Evolutionary conservation across 371 early-diverging fungal species (phyloP), one percentile per base, ranked within the genome.

Genomic region (Mortierella sp.): DNA sequence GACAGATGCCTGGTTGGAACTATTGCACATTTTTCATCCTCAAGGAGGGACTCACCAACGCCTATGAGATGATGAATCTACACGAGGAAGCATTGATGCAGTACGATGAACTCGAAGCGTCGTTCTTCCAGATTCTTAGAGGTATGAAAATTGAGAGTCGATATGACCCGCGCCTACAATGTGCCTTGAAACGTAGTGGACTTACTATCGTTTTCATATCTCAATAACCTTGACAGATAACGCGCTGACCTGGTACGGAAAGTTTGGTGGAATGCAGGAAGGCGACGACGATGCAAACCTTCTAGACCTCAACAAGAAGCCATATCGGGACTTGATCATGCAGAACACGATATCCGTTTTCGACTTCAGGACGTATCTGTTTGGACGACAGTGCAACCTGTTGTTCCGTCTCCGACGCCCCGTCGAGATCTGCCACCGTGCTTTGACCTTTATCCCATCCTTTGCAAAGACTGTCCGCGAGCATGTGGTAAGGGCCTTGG

Each of bases 1-100:
- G 99, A 71, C 92, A 96, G 78, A 92, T 97, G 91, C 98, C 99
- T 10, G 99, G 99, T 1, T 99, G 99, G 99, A 99, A 99, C 87
- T 99, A 97, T 85, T 98, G 98, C 89, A 95, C 94, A 21, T 98
- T 97, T 88, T 99, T 99, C 81, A 94, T 98, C 50, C 82, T 97
- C 74, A 99, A 98, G 83, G 98, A 99, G 88, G 95, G 95, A 0
- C 88, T 98, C 28, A 96, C 97, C n/a, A 92, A 92, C 63, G 93
- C 97, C 8, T 97, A 93, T 90, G 97, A 97, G 82, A 92, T 95
- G 73, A 93, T 98, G 94, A 95, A 93, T 42, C 83, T 97, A 65
- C 91, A 92, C 72, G 97, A 97, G 72, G 98, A 97, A 73, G 97
- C 98, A 3, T 86, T 98, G 70, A 89, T 95, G 34, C 96, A 97